Conservation (phyloP, 75 land plant genomes). For the Pinus albicaulis region DNA sequence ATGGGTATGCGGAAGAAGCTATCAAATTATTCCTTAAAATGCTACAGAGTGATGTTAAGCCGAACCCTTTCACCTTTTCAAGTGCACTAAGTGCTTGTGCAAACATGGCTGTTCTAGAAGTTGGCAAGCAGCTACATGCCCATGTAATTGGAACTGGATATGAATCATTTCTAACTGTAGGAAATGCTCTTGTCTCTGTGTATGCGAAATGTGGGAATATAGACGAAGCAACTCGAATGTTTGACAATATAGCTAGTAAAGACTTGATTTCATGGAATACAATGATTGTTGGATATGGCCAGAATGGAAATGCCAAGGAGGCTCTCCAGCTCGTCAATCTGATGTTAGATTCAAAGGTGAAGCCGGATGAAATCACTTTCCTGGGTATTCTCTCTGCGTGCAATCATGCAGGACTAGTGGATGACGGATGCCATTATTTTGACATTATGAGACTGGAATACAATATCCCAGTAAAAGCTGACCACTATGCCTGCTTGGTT, state of each 20-base stretch:
- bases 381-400: conserved; percentile 18
- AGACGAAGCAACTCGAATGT: conserved; percentile 18
- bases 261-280: conserved; percentile 45
- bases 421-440: conserved; percentile 18
- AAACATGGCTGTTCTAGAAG: conserved; percentile 6
- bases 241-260: conserved; percentile 20
- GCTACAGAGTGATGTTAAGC: conserved; percentile 10
- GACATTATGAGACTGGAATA: conserved; percentile 5
- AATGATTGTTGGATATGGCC: conserved; percentile 23
- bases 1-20: conserved; percentile 13
- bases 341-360: conserved; percentile 9
- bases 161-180: conserved; percentile 10
- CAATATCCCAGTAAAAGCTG: background rate
- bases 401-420: conserved; percentile 28
- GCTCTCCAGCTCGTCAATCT: conserved; percentile 9
- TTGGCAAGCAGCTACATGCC: conserved; percentile 13
- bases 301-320: conserved; percentile 13
- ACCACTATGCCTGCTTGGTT: conserved; percentile 22
- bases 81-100: conserved; percentile 14
- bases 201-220: conserved; percentile 40
- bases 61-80: conserved; percentile 18
- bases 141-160: conserved; percentile 15
- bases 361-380: conserved; percentile 21
- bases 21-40: conserved; percentile 22
- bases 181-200: conserved; percentile 29